These are phyloP conservation scores for Seiridium cupressi DNA, from an alignment of 2,329 filamentous ascomycete species.

Conservation along the genomic window DNA sequence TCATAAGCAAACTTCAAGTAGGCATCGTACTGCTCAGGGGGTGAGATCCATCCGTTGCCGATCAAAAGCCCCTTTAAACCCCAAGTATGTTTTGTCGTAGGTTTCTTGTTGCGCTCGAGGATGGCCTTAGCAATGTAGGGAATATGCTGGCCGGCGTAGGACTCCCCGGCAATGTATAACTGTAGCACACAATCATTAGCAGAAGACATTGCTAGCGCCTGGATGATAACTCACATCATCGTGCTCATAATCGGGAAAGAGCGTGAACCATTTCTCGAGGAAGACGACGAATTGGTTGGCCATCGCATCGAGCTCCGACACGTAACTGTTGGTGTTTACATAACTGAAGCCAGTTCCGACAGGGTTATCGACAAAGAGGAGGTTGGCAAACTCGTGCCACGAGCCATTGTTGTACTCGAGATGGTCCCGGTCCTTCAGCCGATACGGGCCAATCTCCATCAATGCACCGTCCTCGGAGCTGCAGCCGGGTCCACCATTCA, in stretches of 20 bases:
- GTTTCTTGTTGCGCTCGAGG: conserved; percentile 77
- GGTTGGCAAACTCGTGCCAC: conserved; percentile 97
- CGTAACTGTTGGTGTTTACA: conserved; percentile 82
- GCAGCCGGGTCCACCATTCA: conserved; percentile 95
- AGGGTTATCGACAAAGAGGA: conserved; percentile 95
- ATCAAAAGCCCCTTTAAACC: conserved; percentile 83
- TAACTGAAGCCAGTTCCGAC: conserved; percentile 97
- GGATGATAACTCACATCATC: conserved; percentile 73
- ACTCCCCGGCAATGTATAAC: conserved; percentile 95
- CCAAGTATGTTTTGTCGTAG: conserved; percentile 57
- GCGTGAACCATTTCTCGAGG: conserved; percentile 82
- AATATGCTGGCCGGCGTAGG: conserved; percentile 94
- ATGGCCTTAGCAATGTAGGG: conserved; percentile 95
- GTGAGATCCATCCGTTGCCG: conserved; percentile 97
- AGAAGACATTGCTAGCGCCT: not conserved
- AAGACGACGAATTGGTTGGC: conserved; percentile 84
- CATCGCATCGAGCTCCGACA: conserved; percentile 86
- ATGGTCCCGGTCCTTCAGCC: conserved; percentile 70
- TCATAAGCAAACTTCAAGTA: conserved; percentile 83
- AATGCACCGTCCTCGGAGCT: conserved; percentile 95
- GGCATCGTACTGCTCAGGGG: conserved; percentile 82
- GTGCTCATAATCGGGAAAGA: conserved; percentile 88
- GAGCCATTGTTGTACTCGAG: conserved; percentile 87
- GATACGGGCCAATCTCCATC: conserved; percentile 95
- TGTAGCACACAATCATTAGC: conserved; percentile 33